Percentiles rank a stretch among this genome's conserved stretches.
Conservation (phyloP, 192 early-diverging fungal genomes). For the Backusella morwellensis region DNA sequence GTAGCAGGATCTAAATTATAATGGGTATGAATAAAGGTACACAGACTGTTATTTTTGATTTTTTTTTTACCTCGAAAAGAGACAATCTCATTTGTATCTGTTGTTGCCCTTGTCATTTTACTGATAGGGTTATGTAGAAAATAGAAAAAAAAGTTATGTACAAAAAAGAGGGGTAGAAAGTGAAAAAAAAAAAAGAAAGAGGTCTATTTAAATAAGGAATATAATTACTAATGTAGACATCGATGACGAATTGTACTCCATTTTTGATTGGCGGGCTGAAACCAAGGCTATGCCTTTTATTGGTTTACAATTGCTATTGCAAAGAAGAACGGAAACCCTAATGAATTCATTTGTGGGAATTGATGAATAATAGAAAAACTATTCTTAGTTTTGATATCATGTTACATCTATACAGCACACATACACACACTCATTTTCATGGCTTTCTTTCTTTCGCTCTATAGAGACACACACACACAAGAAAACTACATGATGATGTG, state of each 20-base stretch:
- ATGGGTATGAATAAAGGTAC: background rate
- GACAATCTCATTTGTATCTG: background rate
- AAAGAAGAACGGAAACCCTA: background rate
- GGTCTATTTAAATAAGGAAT: background rate
- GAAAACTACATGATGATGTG: too few species aligned
- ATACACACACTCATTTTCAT: too few species aligned
- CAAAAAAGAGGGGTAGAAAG: background rate
- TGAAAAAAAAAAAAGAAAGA: background rate
- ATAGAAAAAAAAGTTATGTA: background rate
- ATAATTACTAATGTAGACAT: background rate
- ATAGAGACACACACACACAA: too few species aligned
- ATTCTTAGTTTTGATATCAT: too few species aligned
- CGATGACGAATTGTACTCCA: background rate
- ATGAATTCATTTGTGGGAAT: too few species aligned
- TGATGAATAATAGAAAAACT: too few species aligned
- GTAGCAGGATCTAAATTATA: background rate
- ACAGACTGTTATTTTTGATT: background rate
- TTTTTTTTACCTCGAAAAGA: background rate
- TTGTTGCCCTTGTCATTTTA: background rate
- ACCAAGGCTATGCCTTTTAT: background rate
- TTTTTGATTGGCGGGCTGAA: background rate
- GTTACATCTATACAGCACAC: too few species aligned
- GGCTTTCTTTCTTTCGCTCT: too few species aligned
- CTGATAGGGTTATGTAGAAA: background rate
- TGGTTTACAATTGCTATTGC: background rate